A percentile compares a stretch with the other conserved stretches of the same genome.
Evolutionary conservation across 2,329 filamentous ascomycete genomes (phyloP).

Genomic region (Amphichorda felina): DNA sequence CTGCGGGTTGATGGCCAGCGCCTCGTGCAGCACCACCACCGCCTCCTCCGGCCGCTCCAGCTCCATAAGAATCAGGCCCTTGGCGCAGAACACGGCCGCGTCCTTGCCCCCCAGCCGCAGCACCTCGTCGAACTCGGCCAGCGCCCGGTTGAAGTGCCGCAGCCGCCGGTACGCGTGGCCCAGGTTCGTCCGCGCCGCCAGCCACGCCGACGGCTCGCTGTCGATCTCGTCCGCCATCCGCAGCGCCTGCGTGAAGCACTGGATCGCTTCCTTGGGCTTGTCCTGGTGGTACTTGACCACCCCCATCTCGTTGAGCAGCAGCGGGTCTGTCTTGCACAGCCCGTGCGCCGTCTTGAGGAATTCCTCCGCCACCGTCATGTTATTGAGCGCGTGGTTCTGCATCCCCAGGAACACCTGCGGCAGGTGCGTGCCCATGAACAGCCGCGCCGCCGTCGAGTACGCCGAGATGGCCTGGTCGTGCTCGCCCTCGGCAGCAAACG

Average conservation of each 20-base stretch:
- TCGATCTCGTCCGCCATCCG: constrained; percentile 69
- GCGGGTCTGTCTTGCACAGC: constrained; percentile 72
- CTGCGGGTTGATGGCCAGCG: constrained; percentile 65
- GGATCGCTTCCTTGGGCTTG: constrained; percentile 60
- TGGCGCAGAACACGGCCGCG: constrained; percentile 65
- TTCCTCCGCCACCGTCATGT: constrained; percentile 86
- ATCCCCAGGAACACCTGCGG: constrained; percentile 94
- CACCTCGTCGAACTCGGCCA: constrained; percentile 78
- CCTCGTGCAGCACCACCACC: constrained; percentile 73
- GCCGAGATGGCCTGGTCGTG: constrained; percentile 97
- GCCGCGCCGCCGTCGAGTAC: constrained; percentile 84
- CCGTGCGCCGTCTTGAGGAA: constrained; percentile 84
- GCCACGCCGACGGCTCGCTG: constrained; percentile 70
- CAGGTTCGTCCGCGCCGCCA: constrained; percentile 77
- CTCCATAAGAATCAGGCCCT: constrained; percentile 76
- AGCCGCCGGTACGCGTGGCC: constrained; percentile 75
- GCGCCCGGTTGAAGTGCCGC: constrained; percentile 55
- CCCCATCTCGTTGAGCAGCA: constrained; percentile 91
- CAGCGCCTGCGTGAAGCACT: constrained; percentile 68
- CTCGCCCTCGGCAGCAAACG: constrained; percentile 93
- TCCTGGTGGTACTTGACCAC: constrained; percentile 93
- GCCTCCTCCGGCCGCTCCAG: constrained; percentile 65
- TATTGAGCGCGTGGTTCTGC: constrained; percentile 95
- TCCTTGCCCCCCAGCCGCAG: constrained; percentile 73
- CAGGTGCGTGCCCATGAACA: constrained; percentile 95